Base-by-base conservation (phyloP, 2,329 filamentous ascomycete genomes). In the Pestalotiopsis sp. region DNA sequence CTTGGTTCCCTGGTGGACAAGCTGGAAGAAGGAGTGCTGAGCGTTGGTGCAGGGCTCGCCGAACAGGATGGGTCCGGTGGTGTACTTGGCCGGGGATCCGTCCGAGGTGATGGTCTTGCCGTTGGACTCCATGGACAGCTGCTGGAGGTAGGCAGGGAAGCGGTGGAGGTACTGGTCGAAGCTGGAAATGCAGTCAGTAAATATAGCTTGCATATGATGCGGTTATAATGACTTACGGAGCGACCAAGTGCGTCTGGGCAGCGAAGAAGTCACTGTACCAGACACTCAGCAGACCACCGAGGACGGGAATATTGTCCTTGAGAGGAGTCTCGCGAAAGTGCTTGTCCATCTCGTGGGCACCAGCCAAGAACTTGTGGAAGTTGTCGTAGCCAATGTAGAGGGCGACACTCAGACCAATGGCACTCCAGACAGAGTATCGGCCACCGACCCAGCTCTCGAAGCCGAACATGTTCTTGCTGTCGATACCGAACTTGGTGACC, bases 231-330 rank as follows among this genome's bases (percentile, higher is more conserved):
- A 88, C 91, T 86, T 86, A 94, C 90, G 96, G 96, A 80, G 96
- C 93, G 73, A 99, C 95, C 66, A 99, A 89, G 84, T 98, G 96
- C 70, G 96, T 98, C 85, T 99, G 96, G 66, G 96, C 94, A 80
- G 95, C 95, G 83, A 97, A 99, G 85, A 98, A 98, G 86, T 99
- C 93, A 71, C 94, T 97, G 87, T 99, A 99, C 94, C 95, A 99
- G 68, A 99, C 95, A 76, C 94, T 98, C 78, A 99, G 83, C 38
- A 99, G 90, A 82, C 95, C 96, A 79, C 92, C 96, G 74, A 99
- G 87, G 66, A 94, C 88, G 69, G 96, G 96, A 74, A 99, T 98
- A 85, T 99, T 99, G 84, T 98, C 86, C 84, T 95, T 92, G 36
- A 98, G 86, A 7, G 96, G 95, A 25, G 96, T 91, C 79, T 93